Base-by-base conservation (phyloP, 2,329 filamentous ascomycete genomes). In the Aspergillus sp. region DNA sequence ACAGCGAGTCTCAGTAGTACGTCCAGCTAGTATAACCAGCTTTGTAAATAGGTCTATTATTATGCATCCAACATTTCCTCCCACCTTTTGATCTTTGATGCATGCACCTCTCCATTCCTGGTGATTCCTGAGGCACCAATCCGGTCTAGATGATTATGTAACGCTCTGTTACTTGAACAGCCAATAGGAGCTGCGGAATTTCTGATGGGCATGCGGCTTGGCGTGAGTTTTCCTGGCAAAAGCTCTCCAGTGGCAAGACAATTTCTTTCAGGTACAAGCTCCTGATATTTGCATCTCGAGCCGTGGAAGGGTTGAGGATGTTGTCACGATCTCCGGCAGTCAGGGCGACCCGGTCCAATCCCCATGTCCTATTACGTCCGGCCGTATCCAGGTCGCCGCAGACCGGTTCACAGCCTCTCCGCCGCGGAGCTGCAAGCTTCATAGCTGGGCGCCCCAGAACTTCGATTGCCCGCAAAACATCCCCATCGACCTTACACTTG, bases 301-400 rank as follows among this genome's bases (percentile, higher is more conserved):
- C 51, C 43, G 50, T 58, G 63, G 66, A 65, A 59, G 61, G 55
- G 58, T 28, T 59, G 53, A 74, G 39, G 48, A 79, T 79, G 77
- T 62, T 78, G 51, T 72, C 75, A 57, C 67, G 68, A 63, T 67
- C 68, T 62, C 69, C 72, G 48, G 66, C 72, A 49, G 67, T 69
- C 39, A 72, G 68, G 53, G 68, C 67, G 36, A 70, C 66, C 61
- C 61, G 69, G 59, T 61, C 72, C 41, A 69, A 67, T 56, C 68
- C 70, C 36, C 70, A 69, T 47, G 60, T 69, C 53, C 30, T 73
- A 53, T 57, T 76, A 25, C 67, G 69, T 51, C 59, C 62, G 3
- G 60, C 68, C 51, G 63, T 62, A 49, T 60, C 57, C 57, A 66
- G 61, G 62, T 60, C 64, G 55, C 60, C 64, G 52, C 65, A 59